A percentile compares a stretch with the other conserved stretches of the same genome.
Conservation (phyloP, 2,329 filamentous ascomycete genomes). For the Elsinoe batatas region DNA sequence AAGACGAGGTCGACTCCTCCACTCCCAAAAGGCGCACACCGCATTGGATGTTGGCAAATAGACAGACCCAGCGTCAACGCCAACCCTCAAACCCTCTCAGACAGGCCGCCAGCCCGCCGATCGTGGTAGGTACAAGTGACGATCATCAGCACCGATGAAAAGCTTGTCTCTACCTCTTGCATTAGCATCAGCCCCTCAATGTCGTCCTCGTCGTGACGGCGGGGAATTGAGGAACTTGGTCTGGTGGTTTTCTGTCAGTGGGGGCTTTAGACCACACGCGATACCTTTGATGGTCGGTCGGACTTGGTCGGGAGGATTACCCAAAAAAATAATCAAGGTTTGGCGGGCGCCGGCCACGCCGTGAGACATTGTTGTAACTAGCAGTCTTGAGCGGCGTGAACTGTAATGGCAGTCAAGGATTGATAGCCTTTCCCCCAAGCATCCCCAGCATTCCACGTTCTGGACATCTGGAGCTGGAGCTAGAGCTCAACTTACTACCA, state of each 20-base stretch:
- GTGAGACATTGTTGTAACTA: too few relatives aligned
- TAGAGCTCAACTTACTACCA: neutral
- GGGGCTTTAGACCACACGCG: too few relatives aligned
- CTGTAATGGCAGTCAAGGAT: neutral
- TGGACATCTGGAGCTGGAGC: neutral
- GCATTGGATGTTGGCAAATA: neutral
- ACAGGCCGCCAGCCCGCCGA: neutral
- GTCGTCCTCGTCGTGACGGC: neutral
- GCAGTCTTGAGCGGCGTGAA: too few relatives aligned
- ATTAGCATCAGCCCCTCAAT: neutral
- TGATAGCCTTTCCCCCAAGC: neutral
- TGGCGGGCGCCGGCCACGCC: too few relatives aligned
- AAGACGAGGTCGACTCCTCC: neutral
- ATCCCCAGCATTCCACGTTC: neutral
- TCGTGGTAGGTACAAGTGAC: neutral
- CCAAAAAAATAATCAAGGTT: too few relatives aligned
- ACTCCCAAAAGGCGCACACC: neutral
- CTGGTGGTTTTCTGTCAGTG: too few relatives aligned
- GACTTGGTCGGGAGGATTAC: too few relatives aligned
- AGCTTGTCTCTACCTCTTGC: neutral
- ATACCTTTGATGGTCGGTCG: too few relatives aligned
- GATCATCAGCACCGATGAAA: constrained; percentile 7
- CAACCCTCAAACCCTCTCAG: neutral
- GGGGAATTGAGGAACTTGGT: neutral
- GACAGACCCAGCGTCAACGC: neutral